Base-by-base conservation (phyloP, 495 filamentous ascomycete genomes). In the Penicillium antarcticum region DNA sequence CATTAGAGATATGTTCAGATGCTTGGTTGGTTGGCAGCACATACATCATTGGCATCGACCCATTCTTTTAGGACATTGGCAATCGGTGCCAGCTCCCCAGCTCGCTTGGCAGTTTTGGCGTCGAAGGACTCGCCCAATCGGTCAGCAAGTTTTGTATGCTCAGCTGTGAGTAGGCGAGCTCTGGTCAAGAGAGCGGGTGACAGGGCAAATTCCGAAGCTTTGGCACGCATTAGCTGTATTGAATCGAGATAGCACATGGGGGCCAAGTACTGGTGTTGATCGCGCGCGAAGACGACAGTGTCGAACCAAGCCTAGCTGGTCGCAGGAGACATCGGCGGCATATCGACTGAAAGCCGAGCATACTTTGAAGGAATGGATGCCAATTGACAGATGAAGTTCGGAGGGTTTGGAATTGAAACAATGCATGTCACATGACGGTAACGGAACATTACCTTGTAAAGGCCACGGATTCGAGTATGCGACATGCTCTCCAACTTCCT, bases 11-110 rank as follows among this genome's bases (percentile, higher is more conserved):
- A 8, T 6, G 8, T 4, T 9, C 26, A 29, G 26, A 7, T 29
- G 26, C 26, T 29, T 9, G 26, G 5, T 29, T 29, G 26, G 9
- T 29, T 29, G 31, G 16, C 36, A 10, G 34, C 23, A 19, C 53
- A 43, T 39, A 80, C 75, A 51, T 77, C 68, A 39, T 72, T 74
- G 17, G 70, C 67, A 31, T 61, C 55, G 36, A 76, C 70, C 76
- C 75, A 94, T 65, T 90, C 82, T 58, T 80, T 81, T 52, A 96
- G 63, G 1, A 88, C 85, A 19, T 71, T 65, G 29, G 83, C 79
- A 8, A 95, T 80, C n/a, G 75, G 69, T 24, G 81, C 77, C 35
- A 95, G 69, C 64, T 95, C 88, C 38, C 92, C 91, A 2, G 84
- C 72, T 53, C 87, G 82, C 70, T 88, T 94, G 4, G 91, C 89